Evolutionary conservation across 2,329 filamentous ascomycete genomes (phyloP), one percentile per base, ranked within the genome.

Genomic region (Penicillium sp.): DNA sequence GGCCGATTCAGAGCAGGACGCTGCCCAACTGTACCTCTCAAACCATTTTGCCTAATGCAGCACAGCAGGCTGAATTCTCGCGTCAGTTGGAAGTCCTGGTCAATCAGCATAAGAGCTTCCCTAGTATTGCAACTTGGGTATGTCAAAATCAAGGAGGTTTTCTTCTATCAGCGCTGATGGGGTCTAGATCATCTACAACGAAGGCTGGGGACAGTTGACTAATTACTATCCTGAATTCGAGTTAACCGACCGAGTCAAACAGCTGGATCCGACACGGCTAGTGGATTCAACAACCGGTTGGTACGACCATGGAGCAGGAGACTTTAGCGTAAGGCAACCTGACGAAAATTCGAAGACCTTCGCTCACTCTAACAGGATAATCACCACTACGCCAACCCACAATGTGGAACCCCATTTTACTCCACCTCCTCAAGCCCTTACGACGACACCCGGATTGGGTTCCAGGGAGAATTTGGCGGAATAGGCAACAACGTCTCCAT

Each of bases 401-500:
- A 91, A 65, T 91, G 88, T 58, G 88, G 88, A 7, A 83, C 87
- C 0, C 88, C 88, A 0, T 90, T 86, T 67, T 89, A 87, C 72
- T 89, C 86, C 0, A 78, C 76, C 3, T 64, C 74, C 3, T 84
- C 83, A 0, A 79, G 76, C 5, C 86, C 83, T 1, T 85, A 81
- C 66, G 87, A 87, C 60, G 74, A 79, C 0, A 75, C 64, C 5
- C 82, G 88, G 1, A 89, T 91, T 31, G 88, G 83, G 0, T 81
- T 91, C 62, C 87, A 90, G 61, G 88, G 88, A 27, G 88, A 91
- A 65, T 91, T 90, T 55, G 88, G 88, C 3, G 88, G 88, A 0
- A 81, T 90, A 13, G 88, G 88, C 0, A 79, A 87, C 49, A 88
- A 88, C 52, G 81, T 87, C 4, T 83, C 85, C 0, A 81, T 81